Base-by-base conservation (phyloP, 2,329 filamentous ascomycete species). In the Alternaria sp. region DNA sequence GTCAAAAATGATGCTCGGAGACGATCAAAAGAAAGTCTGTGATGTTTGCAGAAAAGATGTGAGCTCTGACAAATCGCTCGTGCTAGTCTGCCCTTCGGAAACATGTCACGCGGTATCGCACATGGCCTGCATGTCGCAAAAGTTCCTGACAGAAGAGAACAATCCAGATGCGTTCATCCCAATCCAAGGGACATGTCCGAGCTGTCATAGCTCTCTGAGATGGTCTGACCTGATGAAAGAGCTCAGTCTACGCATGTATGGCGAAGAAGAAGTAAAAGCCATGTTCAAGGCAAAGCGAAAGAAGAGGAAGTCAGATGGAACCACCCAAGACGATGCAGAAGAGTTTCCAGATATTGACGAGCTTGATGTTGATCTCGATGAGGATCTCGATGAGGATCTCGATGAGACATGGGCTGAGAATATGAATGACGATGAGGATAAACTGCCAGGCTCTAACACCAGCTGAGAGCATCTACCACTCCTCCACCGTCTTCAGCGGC, bases 151-250 rank as follows among this genome's bases (percentile, higher is more conserved):
- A 3, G 76, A 80, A 3, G 74, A 80, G 33, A 67, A 70, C 5
- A 67, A 75, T 13, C 41, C 49, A 14, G 59, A 64, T 17, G 67
- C 70, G 2, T 69, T 96, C 1, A 71, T 96, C 1, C 94, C 94
- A 0, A 81, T 85, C 1, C 73, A 82, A 33, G 93, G 92, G 2
- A 76, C 69, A 2, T 98, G 94, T 78, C 92, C 92, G 0, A 79
- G 79, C 21, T 98, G 94, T 72, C 78, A 82, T 1, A 80, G 81
- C 0, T 76, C 81, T 4, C 78, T 93, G 2, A 75, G 82, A 50
- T 98, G 94, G 94, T 81, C 83, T 0, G 85, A 90, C 46, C 86
- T 97, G 79, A 90, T 96, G 80, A 93, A 88, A 72, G 93, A 96
- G 73, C 78, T 96, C 67, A 95, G 85, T 50, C 78, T 97, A 48